Base-by-base conservation (phyloP, 2,329 filamentous ascomycete genomes). In the Colletotrichum eleusines region DNA sequence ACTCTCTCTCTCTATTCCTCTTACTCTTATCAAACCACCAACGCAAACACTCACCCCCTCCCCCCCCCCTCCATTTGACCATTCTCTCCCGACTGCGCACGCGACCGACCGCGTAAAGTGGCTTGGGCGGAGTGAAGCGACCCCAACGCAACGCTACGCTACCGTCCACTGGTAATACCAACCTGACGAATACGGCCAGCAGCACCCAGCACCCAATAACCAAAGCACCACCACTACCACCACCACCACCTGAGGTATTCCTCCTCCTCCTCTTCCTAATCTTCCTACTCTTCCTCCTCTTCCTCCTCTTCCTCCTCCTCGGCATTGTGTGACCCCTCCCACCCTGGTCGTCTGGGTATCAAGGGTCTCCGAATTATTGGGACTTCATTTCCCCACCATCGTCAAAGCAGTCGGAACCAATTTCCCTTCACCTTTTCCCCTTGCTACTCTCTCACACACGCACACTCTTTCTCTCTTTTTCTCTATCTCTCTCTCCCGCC, bases 321-420 rank as follows among this genome's bases (percentile, higher is more conserved):
- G 55, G 60, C 66, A 72, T 69, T 70, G 55, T 62, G 50, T 65
- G 66, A 69, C 53, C 65, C 54, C 65, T 33, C 59, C 69, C 61
- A 20, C 48, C 48, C 69, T 54, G 69, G 69, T 69, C 69, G 69
- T 69, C 69, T 71, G 50, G 50, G 63, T 59, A 72, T 70, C 69
- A 61, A 72, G 71, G 71, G 71, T 72, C 68, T 72, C 64, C 72
- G 35, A 67, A 72, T 67, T 72, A 73, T 73, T 73, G 71, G 63
- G 55, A 73, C 64, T 70, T 73, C 71, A 73, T 73, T 73, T 73
- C 71, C 71, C 71, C 71, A 72, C 71, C 64, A 67, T 72, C 71
- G 69, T 66, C 69, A 71, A 71, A 68, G 69, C 63, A 66, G 55
- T 40, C 68, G 26, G 59, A 38, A 42, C 68, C 63, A 71, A 71